phyloP scores from a whole-genome alignment of 2,329 filamentous ascomycete genomes.

The Ophiostoma novo-ulmi region DNA sequence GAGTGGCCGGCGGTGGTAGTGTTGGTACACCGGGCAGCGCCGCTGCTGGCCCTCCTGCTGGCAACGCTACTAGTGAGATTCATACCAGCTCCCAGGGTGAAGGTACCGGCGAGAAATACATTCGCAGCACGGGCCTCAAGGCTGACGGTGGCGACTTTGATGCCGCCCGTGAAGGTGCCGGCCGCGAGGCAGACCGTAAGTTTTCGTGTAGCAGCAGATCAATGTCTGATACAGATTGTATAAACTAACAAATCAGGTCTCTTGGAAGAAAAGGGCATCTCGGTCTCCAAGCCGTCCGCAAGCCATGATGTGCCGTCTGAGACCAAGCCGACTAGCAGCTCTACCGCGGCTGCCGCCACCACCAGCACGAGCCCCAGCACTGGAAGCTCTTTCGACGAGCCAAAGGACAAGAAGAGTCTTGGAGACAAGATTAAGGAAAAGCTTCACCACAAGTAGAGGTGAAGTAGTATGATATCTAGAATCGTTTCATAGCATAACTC shows the following conservation, averaged over 20 bases:
- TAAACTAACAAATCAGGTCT: conserved; percentile 39
- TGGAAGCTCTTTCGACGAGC: background rate
- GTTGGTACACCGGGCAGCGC: background rate
- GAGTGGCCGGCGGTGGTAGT: conserved; percentile 1
- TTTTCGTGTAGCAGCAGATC: conserved; percentile 18
- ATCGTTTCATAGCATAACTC: background rate
- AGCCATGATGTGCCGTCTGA: conserved; percentile 23
- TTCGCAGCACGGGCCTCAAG: conserved; percentile 53
- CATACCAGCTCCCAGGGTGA: conserved; percentile 36
- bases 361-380: conserved; percentile 22
- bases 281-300: conserved; percentile 25
- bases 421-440: conserved; percentile 65
- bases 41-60: background rate
- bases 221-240: background rate
- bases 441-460: conserved; percentile 48
- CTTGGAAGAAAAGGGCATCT: conserved; percentile 49
- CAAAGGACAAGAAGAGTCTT: conserved; percentile 39
- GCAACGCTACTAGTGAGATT: conserved; percentile 25
- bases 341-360: conserved; percentile 24
- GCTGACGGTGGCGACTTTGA: conserved; percentile 67
- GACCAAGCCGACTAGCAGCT: conserved; percentile 20
- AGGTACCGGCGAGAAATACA: conserved; percentile 52
- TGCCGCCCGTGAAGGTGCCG: conserved; percentile 58
- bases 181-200: conserved; percentile 59
- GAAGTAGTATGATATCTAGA: background rate